These are phyloP conservation scores for Scheffersomyces segobiensis DNA, from an alignment of 1,139 yeast species.

Conservation along the genomic window DNA sequence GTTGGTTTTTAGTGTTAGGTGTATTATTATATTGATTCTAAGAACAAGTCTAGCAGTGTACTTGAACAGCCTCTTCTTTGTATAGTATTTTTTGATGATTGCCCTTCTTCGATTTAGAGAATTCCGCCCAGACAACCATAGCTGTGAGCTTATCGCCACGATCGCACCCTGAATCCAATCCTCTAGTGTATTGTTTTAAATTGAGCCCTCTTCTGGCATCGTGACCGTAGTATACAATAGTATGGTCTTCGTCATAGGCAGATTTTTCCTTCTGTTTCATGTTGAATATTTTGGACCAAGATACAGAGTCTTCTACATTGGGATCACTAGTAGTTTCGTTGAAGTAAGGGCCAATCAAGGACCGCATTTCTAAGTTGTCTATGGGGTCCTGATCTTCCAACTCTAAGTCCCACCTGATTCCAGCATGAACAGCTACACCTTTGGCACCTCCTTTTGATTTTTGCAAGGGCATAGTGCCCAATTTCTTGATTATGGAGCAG, in stretches of 20 bases:
- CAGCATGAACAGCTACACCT: slow-evolving; percentile 72
- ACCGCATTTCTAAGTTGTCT: slow-evolving; percentile 62
- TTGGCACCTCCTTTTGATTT: slow-evolving; percentile 19
- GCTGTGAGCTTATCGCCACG: slow-evolving; percentile 74
- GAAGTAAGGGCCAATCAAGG: slow-evolving; percentile 58
- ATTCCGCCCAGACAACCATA: slow-evolving; percentile 46
- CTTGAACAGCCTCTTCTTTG: slow-evolving; percentile 26
- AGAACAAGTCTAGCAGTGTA: slow-evolving; percentile 17
- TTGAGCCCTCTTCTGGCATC: slow-evolving; percentile 80
- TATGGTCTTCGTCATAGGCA: slow-evolving; percentile 21
- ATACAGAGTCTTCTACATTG: slow-evolving; percentile 46
- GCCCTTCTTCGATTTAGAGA: slow-evolving; percentile 14
- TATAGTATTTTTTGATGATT: slow-evolving; percentile 13
- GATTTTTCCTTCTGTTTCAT: slow-evolving; percentile 40
- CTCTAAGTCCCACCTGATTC: slow-evolving; percentile 61
- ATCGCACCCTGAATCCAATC: slow-evolving; percentile 82
- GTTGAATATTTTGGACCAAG: slow-evolving; percentile 70
- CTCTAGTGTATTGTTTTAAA: slow-evolving; percentile 64
- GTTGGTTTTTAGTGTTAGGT: background rate
- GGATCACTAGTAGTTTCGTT: slow-evolving; percentile 55
- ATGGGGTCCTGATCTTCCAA: slow-evolving; percentile 62
- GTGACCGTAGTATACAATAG: slow-evolving; percentile 83
- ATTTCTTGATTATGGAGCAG: slow-evolving; percentile 62
- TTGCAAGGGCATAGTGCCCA: slow-evolving; percentile 61
- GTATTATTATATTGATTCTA: background rate